phyloP scores from a whole-genome alignment of 2,329 filamentous ascomycete species.

The Pezicula radicicola region DNA sequence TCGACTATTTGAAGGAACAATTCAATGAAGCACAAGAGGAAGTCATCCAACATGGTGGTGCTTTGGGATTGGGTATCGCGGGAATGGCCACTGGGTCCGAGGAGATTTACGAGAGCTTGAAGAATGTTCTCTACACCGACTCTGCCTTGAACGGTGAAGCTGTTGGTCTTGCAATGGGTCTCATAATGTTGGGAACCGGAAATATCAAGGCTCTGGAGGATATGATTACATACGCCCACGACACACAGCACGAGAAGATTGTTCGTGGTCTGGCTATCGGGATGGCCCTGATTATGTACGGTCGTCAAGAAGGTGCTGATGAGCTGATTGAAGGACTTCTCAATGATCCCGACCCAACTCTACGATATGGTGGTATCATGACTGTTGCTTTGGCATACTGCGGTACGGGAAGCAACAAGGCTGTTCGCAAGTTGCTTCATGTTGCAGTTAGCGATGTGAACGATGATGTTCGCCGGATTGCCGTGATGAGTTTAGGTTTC shows the following conservation, averaged over 20 bases:
- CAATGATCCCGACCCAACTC: conserved; percentile 87
- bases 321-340: conserved; percentile 91
- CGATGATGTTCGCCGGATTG: conserved; percentile 92
- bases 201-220: conserved; percentile 90
- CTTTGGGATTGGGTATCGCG: conserved; percentile 90
- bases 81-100: conserved; percentile 95
- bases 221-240: conserved; percentile 97
- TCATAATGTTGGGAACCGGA: conserved; percentile 98
- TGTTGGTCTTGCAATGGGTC: conserved; percentile 91
- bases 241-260: conserved; percentile 98
- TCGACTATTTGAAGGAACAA: conserved; percentile 74
- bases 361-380: conserved; percentile 97
- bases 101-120: conserved; percentile 87
- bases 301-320: conserved; percentile 90
- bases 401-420: conserved; percentile 97
- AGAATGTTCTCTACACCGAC: conserved; percentile 84
- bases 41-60: conserved; percentile 95
- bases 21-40: conserved; percentile 79
- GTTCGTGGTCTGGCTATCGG: conserved; percentile 92
- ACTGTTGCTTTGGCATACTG: conserved; percentile 98
- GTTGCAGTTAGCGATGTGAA: conserved; percentile 97
- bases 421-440: conserved; percentile 91
- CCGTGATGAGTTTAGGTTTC: conserved; percentile 96
- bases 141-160: conserved; percentile 97
- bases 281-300: conserved; percentile 98